Evolutionary conservation across 2,329 filamentous ascomycete genomes (phyloP).

Genomic region (Clonostachys chloroleuca): DNA sequence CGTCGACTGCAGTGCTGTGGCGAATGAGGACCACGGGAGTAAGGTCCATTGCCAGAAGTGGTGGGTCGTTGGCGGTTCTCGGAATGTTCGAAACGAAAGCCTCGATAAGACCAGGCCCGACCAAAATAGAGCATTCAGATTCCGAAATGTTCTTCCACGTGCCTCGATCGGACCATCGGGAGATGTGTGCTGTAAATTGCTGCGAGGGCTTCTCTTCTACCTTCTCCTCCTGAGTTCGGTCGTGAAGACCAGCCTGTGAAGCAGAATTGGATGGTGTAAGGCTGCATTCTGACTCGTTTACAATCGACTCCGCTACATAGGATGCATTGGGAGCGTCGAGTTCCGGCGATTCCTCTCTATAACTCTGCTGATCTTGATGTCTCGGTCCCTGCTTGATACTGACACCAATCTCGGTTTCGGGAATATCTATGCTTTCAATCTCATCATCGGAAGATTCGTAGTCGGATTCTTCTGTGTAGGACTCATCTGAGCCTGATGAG

Average conservation of each 20-base stretch:
- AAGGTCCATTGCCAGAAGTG: slow-evolving; percentile 71
- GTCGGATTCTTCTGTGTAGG: slow-evolving; percentile 46
- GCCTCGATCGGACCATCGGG: slow-evolving; percentile 59
- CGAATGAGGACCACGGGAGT: slow-evolving; percentile 88
- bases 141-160: slow-evolving; percentile 54
- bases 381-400: slow-evolving; percentile 36
- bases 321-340: neutral
- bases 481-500: slow-evolving; percentile 44
- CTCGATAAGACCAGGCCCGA: slow-evolving; percentile 56
- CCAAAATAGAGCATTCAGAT: slow-evolving; percentile 48
- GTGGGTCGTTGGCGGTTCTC: slow-evolving; percentile 19
- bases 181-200: slow-evolving; percentile 50
- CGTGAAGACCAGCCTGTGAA: slow-evolving; percentile 64
- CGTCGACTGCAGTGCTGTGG: slow-evolving; percentile 86
- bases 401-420: slow-evolving; percentile 53
- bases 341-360: neutral
- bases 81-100: slow-evolving; percentile 36
- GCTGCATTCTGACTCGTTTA: slow-evolving; percentile 51
- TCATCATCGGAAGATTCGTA: slow-evolving; percentile 47
- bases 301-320: slow-evolving; percentile 27
- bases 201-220: slow-evolving; percentile 29
- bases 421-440: slow-evolving; percentile 55
- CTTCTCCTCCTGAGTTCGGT: slow-evolving; percentile 21
- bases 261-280: slow-evolving; percentile 77
- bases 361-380: neutral